phyloP scores from a whole-genome alignment of 169 alveolate species.

The Eimeria zaria region DNA sequence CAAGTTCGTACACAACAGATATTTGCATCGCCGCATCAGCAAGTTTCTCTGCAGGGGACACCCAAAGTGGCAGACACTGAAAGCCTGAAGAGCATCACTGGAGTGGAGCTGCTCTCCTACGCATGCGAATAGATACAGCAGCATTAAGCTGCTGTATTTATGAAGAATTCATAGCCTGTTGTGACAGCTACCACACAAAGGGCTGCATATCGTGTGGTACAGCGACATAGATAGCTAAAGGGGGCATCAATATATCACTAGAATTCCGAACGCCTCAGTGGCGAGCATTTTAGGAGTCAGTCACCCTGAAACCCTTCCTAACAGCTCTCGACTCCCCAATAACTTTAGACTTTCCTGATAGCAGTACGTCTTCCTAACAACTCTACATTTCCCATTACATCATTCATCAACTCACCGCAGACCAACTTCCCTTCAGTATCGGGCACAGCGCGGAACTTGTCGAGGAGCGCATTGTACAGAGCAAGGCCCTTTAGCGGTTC shows the following conservation, averaged over 20 bases:
- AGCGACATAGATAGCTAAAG: background rate
- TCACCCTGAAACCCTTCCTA: background rate
- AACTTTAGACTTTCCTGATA: too few relatives aligned
- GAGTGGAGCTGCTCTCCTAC: background rate
- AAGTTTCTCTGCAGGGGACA: constrained; percentile 65
- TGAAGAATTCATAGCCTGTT: background rate
- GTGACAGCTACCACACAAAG: background rate
- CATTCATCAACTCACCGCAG: constrained; percentile 43
- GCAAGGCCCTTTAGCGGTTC: constrained; percentile 62
- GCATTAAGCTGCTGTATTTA: background rate
- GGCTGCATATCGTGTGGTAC: background rate
- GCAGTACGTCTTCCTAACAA: background rate
- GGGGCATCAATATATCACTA: background rate
- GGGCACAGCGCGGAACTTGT: constrained; percentile 64
- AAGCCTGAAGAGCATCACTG: background rate
- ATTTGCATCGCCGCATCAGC: constrained; percentile 78
- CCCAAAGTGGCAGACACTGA: background rate
- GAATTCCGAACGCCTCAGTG: background rate
- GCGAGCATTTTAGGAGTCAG: background rate
- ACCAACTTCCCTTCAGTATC: constrained; percentile 20
- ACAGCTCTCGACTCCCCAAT: background rate
- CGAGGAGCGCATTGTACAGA: constrained; percentile 33
- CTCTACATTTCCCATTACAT: too few relatives aligned
- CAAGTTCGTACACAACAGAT: constrained; percentile 70
- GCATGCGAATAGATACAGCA: background rate